Evolutionary conservation across 2,329 filamentous ascomycete species (phyloP).

Genomic region (Hirsutella rhossiliensis): DNA sequence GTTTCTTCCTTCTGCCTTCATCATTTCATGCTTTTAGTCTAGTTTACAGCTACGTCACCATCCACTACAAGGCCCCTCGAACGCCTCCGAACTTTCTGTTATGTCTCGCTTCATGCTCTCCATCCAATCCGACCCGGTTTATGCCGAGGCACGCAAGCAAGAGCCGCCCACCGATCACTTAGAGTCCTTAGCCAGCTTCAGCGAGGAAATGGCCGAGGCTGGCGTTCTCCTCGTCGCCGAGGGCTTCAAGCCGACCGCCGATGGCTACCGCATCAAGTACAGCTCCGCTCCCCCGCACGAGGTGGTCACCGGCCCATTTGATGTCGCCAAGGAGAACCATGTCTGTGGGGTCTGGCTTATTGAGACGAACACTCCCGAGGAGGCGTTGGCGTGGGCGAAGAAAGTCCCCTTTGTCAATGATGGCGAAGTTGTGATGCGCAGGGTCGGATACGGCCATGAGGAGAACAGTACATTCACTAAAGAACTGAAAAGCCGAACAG

Average conservation of each 20-base stretch:
- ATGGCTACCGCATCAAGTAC: conserved; percentile 16
- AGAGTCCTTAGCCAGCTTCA: neutral
- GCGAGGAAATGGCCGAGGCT: neutral
- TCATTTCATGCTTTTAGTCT: too few relatives aligned
- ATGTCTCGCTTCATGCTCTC: conserved; percentile 1
- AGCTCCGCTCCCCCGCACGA: conserved; percentile 7
- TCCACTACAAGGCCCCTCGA: neutral
- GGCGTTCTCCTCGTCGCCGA: conserved; percentile 1
- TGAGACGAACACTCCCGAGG: conserved; percentile 13
- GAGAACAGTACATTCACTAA: conserved; percentile 7
- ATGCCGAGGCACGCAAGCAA: neutral
- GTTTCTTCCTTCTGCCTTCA: too few relatives aligned
- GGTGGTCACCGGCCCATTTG: conserved; percentile 16
- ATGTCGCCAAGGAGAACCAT: conserved; percentile 11
- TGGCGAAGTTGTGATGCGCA: conserved; percentile 13
- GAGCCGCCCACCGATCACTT: neutral
- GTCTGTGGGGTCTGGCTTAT: conserved; percentile 20
- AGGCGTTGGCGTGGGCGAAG: conserved; percentile 18
- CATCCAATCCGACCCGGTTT: neutral
- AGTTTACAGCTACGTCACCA: too few relatives aligned
- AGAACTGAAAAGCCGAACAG: conserved; percentile 6
- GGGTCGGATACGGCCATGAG: conserved; percentile 11
- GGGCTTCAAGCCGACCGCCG: conserved; percentile 1
- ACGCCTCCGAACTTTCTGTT: neutral
- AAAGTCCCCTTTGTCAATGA: conserved; percentile 15